Conservation (phyloP, 169 alveolate genomes). For the Babesia bigemina region DNA sequence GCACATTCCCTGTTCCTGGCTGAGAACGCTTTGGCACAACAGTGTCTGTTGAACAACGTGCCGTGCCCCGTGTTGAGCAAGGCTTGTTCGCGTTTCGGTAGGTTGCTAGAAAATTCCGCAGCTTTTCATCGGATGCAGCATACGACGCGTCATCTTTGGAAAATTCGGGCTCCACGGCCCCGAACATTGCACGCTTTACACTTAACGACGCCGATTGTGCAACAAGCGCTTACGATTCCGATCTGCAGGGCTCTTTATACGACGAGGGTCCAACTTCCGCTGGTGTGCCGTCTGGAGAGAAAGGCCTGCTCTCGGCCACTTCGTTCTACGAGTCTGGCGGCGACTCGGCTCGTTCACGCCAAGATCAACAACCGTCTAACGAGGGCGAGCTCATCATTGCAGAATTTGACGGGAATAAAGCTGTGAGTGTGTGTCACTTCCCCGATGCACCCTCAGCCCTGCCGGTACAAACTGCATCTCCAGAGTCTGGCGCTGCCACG, state of each 20-base stretch:
- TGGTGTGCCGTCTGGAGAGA: too few relatives aligned
- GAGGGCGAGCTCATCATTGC: constrained; percentile 3
- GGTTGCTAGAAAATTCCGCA: constrained; percentile 7
- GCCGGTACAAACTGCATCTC: neutral
- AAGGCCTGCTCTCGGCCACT: too few relatives aligned
- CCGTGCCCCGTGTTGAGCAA: constrained; percentile 1
- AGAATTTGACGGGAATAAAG: neutral
- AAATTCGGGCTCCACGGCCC: neutral
- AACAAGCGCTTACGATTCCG: constrained; percentile 32
- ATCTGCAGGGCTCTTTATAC: constrained; percentile 12
- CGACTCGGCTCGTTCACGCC: neutral
- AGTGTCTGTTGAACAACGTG: constrained; percentile 7
- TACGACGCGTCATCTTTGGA: constrained; percentile 2
- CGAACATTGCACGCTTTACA: constrained; percentile 1
- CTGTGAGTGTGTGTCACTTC: neutral
- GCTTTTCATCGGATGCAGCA: constrained; percentile 15
- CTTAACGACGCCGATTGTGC: constrained; percentile 15
- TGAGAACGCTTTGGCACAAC: constrained; percentile 15
- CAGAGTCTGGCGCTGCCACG: neutral
- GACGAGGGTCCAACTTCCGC: neutral
- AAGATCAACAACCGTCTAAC: neutral
- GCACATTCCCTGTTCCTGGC: neutral
- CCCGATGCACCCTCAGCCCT: neutral
- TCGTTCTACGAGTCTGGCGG: constrained; percentile 11
- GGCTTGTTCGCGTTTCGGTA: neutral